Evolutionary conservation across 139 green algal genomes (phyloP).

Genomic region (Pleodorina starrii): DNA sequence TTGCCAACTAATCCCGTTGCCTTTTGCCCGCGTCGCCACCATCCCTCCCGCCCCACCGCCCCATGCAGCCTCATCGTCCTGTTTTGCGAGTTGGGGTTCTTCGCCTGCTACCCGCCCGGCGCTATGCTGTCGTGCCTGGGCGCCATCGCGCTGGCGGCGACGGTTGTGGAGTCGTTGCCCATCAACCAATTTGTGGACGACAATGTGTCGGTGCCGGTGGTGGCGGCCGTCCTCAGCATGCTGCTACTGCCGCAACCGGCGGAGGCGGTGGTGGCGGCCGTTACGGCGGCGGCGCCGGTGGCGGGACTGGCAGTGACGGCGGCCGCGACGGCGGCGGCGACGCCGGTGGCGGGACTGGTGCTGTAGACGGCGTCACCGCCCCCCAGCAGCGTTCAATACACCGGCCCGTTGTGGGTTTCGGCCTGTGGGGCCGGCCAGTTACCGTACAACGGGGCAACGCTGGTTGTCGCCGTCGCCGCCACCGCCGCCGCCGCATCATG

Average conservation of each 20-base stretch:
- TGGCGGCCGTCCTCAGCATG: slow-evolving; percentile 57
- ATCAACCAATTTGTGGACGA: slow-evolving; percentile 90
- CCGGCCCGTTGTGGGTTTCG: no score
- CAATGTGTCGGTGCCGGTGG: slow-evolving; percentile 91
- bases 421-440: no score
- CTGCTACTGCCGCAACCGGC: slow-evolving; percentile 55
- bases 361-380: neutral
- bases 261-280: neutral
- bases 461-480: no score
- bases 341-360: neutral
- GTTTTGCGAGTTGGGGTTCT: slow-evolving; percentile 73
- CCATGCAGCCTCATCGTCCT: slow-evolving; percentile 61
- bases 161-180: slow-evolving; percentile 90
- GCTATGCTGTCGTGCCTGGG: slow-evolving; percentile 62
- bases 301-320: slow-evolving; percentile 9
- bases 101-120: slow-evolving; percentile 55
- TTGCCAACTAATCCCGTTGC: no score
- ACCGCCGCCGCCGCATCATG: no score
- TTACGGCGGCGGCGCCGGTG: neutral
- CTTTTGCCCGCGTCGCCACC: no score
- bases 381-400: no score
- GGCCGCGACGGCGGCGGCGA: neutral
- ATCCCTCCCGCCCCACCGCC: no score
- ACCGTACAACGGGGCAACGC: no score
- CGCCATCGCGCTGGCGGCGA: slow-evolving; percentile 68